Base-by-base conservation (phyloP, 345 rosid species). In the Ricinus communis region DNA sequence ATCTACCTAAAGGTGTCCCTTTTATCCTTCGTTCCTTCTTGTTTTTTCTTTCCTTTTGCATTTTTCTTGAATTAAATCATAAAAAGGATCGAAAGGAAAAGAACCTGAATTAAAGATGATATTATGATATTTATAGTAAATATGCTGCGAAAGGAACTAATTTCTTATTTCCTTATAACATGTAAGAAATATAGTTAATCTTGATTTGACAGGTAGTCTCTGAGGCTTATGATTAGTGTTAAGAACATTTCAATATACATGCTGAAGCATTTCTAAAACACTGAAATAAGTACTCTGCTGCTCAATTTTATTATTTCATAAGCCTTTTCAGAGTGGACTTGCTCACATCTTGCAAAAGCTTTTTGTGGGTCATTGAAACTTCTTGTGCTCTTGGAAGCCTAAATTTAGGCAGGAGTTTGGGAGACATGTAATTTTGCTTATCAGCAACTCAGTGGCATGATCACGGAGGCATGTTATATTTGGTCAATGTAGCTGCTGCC, bases 1-100 rank as follows among this genome's bases (percentile, higher is more conserved):
- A 79, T 50, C 85, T 85, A 71, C 79, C 70, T 21, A 81, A 70
- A 82, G 88, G 90, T 88, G 21, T 40, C 74, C 63, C 33, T 53
- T 70, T 73, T 69, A 38, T 54, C 45, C 50, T 28, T 52, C 49
- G n/a, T n/a, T n/a, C n/a, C n/a, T n/a, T n/a, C n/a, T n/a, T n/a
- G n/a, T n/a, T n/a, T n/a, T n/a, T n/a, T n/a, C n/a, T n/a, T n/a
- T 47, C 16, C 28, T 53, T 30, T 24, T 57, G 3, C 13, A 11
- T 45, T 16, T 50, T 58, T 41, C 25, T 31, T n/a, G 15, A 10
- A 16, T 21, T 71, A 12, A 63, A 63, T 43, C 10, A 1, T 14
- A n/a, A 38, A 33, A 40, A 5, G 41, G 13, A 0, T 1, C 33
- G 52, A 25, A 24, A 54, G 12, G 11, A 22, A 14, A 65, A 65